Conservation (phyloP, 306 rosid species). For the Cucumis hystrix region DNA sequence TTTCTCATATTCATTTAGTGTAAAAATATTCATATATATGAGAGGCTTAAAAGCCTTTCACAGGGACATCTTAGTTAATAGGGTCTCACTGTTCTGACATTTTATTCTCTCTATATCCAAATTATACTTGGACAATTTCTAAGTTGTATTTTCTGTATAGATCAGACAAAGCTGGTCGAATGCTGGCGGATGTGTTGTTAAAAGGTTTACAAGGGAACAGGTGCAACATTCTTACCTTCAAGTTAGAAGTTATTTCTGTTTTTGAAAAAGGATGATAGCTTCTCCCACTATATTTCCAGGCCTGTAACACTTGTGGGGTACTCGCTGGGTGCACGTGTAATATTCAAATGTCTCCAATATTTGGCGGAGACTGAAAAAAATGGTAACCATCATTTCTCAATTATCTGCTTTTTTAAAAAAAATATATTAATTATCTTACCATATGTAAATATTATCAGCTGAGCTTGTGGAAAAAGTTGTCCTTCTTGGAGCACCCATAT, state of each 20-base stretch:
- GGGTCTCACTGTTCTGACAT: background rate
- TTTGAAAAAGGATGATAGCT: background rate
- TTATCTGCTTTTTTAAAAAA: background rate
- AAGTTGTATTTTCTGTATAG: slow-evolving; percentile 11
- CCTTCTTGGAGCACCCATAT: slow-evolving; percentile 39
- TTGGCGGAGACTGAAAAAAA: slow-evolving; percentile 25
- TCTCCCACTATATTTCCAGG: slow-evolving; percentile 17
- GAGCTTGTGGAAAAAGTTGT: slow-evolving; percentile 39
- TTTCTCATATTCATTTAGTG: background rate
- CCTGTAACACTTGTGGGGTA: slow-evolving; percentile 43
- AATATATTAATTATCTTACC: background rate
- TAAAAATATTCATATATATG: too few relatives aligned
- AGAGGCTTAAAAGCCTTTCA: background rate
- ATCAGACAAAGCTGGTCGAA: slow-evolving; percentile 42
- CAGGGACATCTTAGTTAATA: background rate
- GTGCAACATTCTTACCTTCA: slow-evolving; percentile 9
- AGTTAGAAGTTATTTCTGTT: background rate
- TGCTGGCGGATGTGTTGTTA: slow-evolving; percentile 34
- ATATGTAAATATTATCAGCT: slow-evolving; percentile 14
- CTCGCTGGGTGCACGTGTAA: slow-evolving; percentile 40
- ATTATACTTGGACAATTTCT: background rate
- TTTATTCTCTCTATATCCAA: background rate
- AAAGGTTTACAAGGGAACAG: slow-evolving; percentile 44
- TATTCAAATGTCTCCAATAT: slow-evolving; percentile 34
- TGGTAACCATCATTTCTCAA: slow-evolving; percentile 14